These are phyloP conservation scores for Luffa acutangula DNA, from an alignment of 306 rosid species.

Conservation along the genomic window DNA sequence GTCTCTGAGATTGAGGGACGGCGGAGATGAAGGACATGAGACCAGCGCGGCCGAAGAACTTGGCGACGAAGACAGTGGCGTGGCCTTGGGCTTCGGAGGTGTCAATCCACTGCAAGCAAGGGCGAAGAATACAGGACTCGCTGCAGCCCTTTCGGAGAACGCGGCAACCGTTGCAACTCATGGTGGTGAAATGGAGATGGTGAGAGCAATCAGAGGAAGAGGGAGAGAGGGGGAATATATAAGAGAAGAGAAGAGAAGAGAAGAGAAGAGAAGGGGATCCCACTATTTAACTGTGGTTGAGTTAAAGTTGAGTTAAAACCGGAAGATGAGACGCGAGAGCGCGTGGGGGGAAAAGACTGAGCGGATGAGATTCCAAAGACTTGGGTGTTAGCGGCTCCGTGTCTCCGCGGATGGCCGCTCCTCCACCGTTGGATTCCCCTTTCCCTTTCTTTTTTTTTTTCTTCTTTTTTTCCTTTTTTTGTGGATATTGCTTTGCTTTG, in stretches of 20 bases:
- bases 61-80: conserved; percentile 93
- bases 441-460: neutral
- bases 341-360: conserved; percentile 16
- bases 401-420: conserved; percentile 93
- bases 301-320: too few species aligned
- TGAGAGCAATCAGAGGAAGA: conserved; percentile 14
- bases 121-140: conserved; percentile 74
- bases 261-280: neutral
- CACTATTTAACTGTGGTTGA: neutral
- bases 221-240: conserved; percentile 19
- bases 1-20: conserved; percentile 69
- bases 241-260: neutral
- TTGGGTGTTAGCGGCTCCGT: conserved; percentile 98
- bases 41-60: conserved; percentile 98
- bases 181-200: neutral
- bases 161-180: conserved; percentile 99
- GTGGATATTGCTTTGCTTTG: neutral
- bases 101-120: conserved; percentile 88
- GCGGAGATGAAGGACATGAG: conserved; percentile 97
- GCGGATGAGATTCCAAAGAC: conserved; percentile 70
- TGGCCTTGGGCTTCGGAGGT: conserved; percentile 86
- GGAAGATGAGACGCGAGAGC: neutral
- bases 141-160: conserved; percentile 99
- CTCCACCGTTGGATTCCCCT: conserved; percentile 73
- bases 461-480: neutral